Base-by-base conservation (phyloP, 2,329 filamentous ascomycete species). In the Cladosporium sp. region DNA sequence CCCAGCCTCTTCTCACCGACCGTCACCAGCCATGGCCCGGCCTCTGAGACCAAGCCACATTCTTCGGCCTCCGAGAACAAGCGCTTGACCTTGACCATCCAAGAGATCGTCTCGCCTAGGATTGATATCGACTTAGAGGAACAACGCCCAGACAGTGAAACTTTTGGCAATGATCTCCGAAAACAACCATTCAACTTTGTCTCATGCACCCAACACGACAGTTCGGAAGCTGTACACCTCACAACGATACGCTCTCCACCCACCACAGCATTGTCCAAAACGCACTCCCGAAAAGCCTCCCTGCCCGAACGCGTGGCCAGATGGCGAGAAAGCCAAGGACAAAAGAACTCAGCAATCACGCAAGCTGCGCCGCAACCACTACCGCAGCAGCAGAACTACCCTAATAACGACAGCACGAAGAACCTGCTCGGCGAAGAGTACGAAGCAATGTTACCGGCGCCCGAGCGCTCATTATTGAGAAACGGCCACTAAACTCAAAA, bases 1-100 rank as follows among this genome's bases (percentile, higher is more conserved):
- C 73, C 73, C 1, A 52, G 65, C 15, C 64, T 74, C 15, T 74
- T 74, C 65, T 60, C 68, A 8, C 34, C 51, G 14, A 47, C 5
- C 38, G 15, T 52, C 26, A 34, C 61, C 11, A 32, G 24, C 26
- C 36, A 32, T 38, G 51, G 26, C 38, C 11, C 47, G 18, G 26
- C 32, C 2, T 24, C 34, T 18, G 60, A 63, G 12, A 47, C 34
- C 26, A 57, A 64, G 36, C 51, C 61, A 26, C 36, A 55, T 6
- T 64, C 60, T 28, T 55, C 51, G 11, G 34, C n/a, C 51, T 44
- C 55, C 18, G 61, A 64, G 18, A 24, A 24, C 10, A 64, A 64
- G 14, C 61, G 61, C 8, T 11, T 57, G 24, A 64, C 61, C 49
- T 24, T 57, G 24, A 64, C 61, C 34, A 49, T 64, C 51, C 51